phyloP scores from a whole-genome alignment of 257 asterid genomes.

The Nicotiana sylvestris region DNA sequence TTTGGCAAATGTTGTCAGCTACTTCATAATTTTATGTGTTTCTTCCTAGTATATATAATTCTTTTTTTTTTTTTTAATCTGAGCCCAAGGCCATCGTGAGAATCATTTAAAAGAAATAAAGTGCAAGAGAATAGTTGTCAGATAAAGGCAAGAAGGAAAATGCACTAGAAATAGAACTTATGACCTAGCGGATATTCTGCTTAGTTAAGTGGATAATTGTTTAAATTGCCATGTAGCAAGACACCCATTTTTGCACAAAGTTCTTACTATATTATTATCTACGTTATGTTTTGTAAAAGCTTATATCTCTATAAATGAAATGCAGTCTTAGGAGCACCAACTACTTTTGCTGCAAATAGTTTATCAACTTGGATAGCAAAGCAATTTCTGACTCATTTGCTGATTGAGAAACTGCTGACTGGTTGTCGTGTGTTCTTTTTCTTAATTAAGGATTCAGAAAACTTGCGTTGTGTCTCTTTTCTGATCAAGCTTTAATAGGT shows the following conservation, averaged over 20 bases:
- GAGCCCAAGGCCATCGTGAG: not conserved
- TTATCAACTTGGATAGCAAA: conserved; percentile 3
- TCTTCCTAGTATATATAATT: not conserved
- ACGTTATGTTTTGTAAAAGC: not conserved
- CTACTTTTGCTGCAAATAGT: not conserved
- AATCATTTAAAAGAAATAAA: not conserved
- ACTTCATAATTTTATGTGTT: not conserved
- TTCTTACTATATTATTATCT: not conserved
- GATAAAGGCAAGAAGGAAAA: not conserved
- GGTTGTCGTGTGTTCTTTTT: not conserved
- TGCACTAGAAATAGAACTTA: not conserved
- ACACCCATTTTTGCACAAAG: not conserved
- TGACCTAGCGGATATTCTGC: not conserved
- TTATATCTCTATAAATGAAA: not conserved
- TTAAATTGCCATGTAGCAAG: not conserved
- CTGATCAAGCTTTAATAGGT: not conserved
- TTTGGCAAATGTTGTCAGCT: not conserved
- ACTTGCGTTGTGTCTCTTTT: not conserved
- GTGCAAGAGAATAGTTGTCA: not conserved
- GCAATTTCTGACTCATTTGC: not conserved
- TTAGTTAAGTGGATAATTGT: not conserved
- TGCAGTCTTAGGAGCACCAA: not conserved
- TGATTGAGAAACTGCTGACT: not conserved
- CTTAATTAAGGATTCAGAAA: not conserved
- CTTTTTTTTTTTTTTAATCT: not conserved